Conservation (phyloP, 2,329 filamentous ascomycete species). For the Westerdykella sp. region DNA sequence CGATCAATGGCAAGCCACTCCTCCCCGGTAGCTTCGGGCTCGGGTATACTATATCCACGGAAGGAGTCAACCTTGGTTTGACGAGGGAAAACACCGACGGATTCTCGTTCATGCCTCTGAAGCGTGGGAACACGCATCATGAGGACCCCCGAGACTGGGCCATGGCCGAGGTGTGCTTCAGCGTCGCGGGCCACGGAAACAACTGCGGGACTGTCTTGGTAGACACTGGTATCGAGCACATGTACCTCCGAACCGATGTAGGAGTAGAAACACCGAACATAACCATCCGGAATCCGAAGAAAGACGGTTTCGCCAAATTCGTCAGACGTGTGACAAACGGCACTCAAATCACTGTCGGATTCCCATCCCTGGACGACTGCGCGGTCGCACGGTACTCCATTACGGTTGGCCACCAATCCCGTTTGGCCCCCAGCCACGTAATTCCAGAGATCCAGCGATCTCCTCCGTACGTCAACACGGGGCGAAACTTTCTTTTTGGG, state of each 20-base stretch:
- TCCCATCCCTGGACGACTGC: conserved; percentile 13
- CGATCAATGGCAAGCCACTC: conserved; percentile 18
- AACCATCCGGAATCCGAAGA: conserved; percentile 28
- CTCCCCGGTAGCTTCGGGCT: conserved; percentile 7
- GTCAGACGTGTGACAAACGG: conserved; percentile 28
- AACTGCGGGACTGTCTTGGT: conserved; percentile 25
- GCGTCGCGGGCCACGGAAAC: conserved; percentile 14
- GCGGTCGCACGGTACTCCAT: conserved; percentile 19
- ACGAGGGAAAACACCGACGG: conserved; percentile 15
- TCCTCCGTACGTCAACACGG: conserved; percentile 30
- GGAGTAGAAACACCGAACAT: conserved; percentile 23
- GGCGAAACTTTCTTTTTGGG: conserved; percentile 27
- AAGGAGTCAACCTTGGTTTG: conserved; percentile 27
- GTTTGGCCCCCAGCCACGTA: conserved; percentile 24
- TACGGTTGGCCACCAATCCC: conserved; percentile 18
- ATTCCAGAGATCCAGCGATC: conserved; percentile 17
- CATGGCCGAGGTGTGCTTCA: conserved; percentile 29
- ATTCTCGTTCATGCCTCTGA: conserved; percentile 20
- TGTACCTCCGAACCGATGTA: conserved; percentile 30
- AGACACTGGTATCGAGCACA: conserved; percentile 31
- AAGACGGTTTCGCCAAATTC: conserved; percentile 17
- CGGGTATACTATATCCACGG: conserved; percentile 27
- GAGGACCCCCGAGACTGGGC: conserved; percentile 30
- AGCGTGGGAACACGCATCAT: conserved; percentile 22
- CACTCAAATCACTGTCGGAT: conserved; percentile 22